Conservation (phyloP, 352 stramenopile genomes). For the Phytophthora europaea region DNA sequence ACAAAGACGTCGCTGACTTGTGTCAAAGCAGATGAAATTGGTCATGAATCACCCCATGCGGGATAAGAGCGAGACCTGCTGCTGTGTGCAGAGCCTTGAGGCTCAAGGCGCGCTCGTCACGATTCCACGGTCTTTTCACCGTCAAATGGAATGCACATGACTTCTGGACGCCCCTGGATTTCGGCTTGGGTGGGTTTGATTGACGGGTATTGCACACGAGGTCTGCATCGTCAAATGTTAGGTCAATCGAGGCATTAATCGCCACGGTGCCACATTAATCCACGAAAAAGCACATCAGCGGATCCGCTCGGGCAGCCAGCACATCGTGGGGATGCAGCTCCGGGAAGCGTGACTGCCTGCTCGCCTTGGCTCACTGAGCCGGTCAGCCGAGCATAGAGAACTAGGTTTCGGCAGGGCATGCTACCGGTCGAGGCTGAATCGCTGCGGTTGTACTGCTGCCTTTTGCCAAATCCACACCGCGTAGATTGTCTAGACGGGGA, state of each 20-base stretch:
- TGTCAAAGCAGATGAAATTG: conserved; percentile 31
- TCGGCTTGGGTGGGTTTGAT: background rate
- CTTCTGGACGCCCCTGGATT: background rate
- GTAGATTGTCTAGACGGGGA: conserved; percentile 18
- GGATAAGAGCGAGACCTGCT: conserved; percentile 13
- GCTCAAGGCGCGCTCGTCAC: background rate
- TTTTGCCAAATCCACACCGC: conserved; percentile 27
- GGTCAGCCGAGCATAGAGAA: background rate
- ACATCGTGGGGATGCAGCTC: conserved; percentile 17
- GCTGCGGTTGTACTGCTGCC: background rate
- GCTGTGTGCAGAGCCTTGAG: conserved; percentile 14
- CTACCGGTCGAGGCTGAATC: background rate
- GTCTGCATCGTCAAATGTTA: conserved; percentile 16
- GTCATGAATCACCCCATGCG: conserved; percentile 17
- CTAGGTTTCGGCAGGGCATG: background rate
- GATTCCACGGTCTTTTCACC: conserved; percentile 1
- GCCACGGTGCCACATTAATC: conserved; percentile 4
- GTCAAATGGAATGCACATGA: background rate
- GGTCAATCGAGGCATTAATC: conserved; percentile 11
- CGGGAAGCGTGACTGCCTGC: conserved; percentile 18
- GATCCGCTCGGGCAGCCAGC: conserved; percentile 10
- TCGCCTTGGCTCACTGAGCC: conserved; percentile 7
- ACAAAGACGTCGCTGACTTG: conserved; percentile 19
- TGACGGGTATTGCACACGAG: conserved; percentile 1
- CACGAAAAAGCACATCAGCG: conserved; percentile 5